A percentile compares a stretch with the other conserved stretches of the same genome.
Evolutionary conservation across 805 yeast species (phyloP).

Genomic region (Kodamaea hsintzibuensis): DNA sequence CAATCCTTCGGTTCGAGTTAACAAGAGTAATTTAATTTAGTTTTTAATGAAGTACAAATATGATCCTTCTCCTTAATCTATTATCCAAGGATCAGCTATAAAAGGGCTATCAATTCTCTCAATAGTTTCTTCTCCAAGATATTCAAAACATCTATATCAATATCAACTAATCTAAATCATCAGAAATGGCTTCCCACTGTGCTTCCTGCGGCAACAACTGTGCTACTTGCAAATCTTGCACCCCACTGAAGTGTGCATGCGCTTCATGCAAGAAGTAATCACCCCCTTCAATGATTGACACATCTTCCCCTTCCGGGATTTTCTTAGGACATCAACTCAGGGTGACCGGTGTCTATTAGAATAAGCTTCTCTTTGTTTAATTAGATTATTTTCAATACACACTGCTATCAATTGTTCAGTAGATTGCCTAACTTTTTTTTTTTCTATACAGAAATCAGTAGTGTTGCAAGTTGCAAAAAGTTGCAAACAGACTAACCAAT

Average conservation of each 20-base stretch:
- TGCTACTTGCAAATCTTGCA: slow-evolving; percentile 14
- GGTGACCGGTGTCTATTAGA: neutral
- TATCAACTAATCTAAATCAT: neutral
- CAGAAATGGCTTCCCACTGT: slow-evolving; percentile 12
- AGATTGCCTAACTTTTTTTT: neutral
- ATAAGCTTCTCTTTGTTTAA: neutral
- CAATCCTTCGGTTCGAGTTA: neutral
- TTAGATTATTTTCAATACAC: neutral
- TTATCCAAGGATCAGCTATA: neutral
- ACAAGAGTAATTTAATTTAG: neutral
- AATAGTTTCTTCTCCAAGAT: neutral
- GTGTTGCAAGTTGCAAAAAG: neutral
- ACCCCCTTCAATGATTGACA: slow-evolving; percentile 1
- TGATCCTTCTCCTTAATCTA: too few relatives aligned
- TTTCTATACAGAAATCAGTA: neutral
- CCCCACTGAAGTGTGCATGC: slow-evolving; percentile 12
- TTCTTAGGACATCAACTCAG: neutral
- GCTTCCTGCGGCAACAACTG: slow-evolving; percentile 15
- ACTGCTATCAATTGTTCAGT: neutral
- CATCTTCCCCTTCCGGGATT: neutral
- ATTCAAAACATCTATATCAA: neutral
- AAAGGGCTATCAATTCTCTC: neutral
- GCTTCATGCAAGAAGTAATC: slow-evolving; percentile 13
- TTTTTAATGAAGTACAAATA: too few relatives aligned
- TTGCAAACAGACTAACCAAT: neutral